phyloP scores from a whole-genome alignment of 2,329 filamentous ascomycete species.

The Cercospora nicotianae region DNA sequence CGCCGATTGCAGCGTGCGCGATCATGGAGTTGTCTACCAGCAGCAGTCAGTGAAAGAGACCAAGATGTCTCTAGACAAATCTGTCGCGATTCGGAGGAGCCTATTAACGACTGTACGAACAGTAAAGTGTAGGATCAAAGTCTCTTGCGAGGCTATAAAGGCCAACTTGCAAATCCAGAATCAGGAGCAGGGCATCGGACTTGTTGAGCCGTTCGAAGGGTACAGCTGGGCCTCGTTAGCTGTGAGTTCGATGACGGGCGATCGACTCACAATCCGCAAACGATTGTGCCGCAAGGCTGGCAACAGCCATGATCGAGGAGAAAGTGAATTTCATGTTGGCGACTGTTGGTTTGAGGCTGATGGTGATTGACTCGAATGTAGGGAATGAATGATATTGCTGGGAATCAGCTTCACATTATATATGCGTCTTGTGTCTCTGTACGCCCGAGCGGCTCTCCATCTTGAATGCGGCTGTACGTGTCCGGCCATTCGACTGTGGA shows the following conservation, averaged over 20 bases:
- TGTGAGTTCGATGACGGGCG: not conserved
- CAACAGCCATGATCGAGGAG: slow-evolving; percentile 7
- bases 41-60: not conserved
- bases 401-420: not conserved
- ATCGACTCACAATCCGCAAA: slow-evolving; percentile 19
- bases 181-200: slow-evolving; percentile 51
- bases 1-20: slow-evolving; percentile 65
- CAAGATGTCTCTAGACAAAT: not conserved
- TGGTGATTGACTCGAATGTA: not conserved
- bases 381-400: not conserved
- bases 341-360: not conserved
- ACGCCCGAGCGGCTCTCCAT: not conserved
- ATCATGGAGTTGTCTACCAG: slow-evolving; percentile 59
- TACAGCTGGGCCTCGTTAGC: slow-evolving; percentile 19
- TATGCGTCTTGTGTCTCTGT: not conserved
- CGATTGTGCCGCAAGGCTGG: slow-evolving; percentile 8
- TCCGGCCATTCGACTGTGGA: not conserved
- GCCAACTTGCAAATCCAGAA: slow-evolving; percentile 62
- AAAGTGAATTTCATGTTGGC: not conserved
- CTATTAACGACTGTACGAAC: not conserved
- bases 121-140: slow-evolving; percentile 64
- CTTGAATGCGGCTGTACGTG: not conserved
- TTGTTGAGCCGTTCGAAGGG: slow-evolving; percentile 44
- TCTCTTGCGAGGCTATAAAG: slow-evolving; percentile 64
- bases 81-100: not conserved